Evolutionary conservation across 2,329 filamentous ascomycete genomes (phyloP).

Genomic region (Trichoderma sp.): DNA sequence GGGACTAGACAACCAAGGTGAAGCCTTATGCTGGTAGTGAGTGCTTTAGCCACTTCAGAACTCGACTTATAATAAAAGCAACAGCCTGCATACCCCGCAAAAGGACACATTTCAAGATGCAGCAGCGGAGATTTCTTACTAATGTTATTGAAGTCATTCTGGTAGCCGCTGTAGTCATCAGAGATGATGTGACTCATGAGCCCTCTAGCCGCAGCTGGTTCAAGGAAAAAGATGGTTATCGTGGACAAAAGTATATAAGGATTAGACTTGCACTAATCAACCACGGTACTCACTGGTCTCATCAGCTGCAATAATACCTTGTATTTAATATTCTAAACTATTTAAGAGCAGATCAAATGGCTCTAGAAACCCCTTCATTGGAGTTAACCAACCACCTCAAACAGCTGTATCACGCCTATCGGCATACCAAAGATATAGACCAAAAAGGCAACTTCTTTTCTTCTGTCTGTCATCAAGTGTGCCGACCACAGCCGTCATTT

Average conservation of each 20-base stretch:
- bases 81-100: background rate
- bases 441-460: background rate
- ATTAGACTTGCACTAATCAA: background rate
- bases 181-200: background rate
- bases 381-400: background rate
- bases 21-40: background rate
- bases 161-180: background rate
- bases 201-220: background rate
- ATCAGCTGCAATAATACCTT: background rate
- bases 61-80: background rate
- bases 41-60: background rate
- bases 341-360: background rate
- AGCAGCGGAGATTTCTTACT: background rate
- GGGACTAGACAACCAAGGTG: background rate
- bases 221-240: background rate
- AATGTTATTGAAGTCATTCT: background rate
- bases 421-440: background rate
- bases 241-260: background rate
- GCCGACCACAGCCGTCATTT: background rate
- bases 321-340: background rate
- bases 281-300: background rate
- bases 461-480: background rate
- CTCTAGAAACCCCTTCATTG: background rate
- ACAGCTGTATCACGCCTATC: background rate
- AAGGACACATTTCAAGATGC: background rate